A percentile compares a stretch with the other conserved stretches of the same genome.
These are phyloP conservation scores for Cyclospora cayetanensis DNA, from an alignment of 169 alveolate species.

Conservation along the genomic window DNA sequence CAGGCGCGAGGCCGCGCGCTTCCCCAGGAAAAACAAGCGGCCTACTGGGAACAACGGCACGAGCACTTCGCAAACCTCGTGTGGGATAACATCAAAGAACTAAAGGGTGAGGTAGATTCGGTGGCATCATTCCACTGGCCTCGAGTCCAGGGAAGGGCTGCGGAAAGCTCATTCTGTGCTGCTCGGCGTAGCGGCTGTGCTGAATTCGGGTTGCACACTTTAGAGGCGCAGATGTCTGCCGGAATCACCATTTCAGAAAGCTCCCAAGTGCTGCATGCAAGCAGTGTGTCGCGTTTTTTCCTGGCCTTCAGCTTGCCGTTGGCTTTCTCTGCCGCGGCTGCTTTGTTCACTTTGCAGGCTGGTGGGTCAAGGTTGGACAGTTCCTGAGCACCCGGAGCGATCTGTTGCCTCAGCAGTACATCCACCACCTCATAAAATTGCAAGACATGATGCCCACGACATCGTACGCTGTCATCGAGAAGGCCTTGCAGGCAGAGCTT, in stretches of 20 bases:
- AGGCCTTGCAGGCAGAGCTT: conserved; percentile 83
- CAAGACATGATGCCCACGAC: conserved; percentile 92
- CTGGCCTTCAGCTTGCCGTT: too few species aligned
- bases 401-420: conserved; percentile 88
- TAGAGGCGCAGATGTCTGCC: too few species aligned
- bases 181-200: too few species aligned
- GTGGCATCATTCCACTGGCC: too few species aligned
- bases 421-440: conserved; percentile 85
- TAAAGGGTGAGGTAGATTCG: conserved; percentile 77
- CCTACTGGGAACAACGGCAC: conserved; percentile 91
- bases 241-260: too few species aligned
- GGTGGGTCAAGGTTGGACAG: conserved; percentile 96
- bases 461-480: conserved; percentile 76
- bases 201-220: too few species aligned
- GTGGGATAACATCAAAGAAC: conserved; percentile 86
- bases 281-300: too few species aligned
- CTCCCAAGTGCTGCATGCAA: too few species aligned
- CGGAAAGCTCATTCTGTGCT: too few species aligned
- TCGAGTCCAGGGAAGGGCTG: too few species aligned
- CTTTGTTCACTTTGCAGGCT: conserved; percentile 76
- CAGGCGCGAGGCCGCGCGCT: conserved; percentile 82
- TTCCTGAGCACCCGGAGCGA: conserved; percentile 91
- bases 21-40: conserved; percentile 81
- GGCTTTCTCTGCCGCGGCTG: neutral
- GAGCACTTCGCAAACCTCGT: conserved; percentile 88